phyloP scores from a whole-genome alignment of 768 basidiomycete genomes.

The Amanita polypyramis region DNA sequence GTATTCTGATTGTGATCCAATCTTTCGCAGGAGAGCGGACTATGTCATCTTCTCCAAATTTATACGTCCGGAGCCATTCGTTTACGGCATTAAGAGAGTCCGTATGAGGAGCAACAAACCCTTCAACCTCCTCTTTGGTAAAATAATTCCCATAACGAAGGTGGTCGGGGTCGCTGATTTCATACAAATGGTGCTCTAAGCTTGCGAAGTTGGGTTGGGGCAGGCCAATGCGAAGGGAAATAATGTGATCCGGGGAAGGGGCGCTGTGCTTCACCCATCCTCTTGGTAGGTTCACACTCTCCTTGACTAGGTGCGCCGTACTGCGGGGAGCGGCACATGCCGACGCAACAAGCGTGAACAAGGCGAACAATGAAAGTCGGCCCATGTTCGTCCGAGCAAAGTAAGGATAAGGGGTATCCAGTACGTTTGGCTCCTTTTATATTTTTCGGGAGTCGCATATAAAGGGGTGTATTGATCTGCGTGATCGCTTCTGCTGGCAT shows the following conservation, averaged over 20 bases:
- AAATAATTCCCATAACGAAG: conserved; percentile 44
- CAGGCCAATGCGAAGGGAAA: conserved; percentile 49
- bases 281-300: conserved; percentile 25
- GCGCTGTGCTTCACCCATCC: conserved; percentile 35
- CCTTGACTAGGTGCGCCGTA: conserved; percentile 30
- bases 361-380: neutral
- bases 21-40: conserved; percentile 54
- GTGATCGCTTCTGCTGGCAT: neutral
- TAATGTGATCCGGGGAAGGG: conserved; percentile 33
- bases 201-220: conserved; percentile 38
- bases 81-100: conserved; percentile 43
- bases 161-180: conserved; percentile 50
- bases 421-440: neutral
- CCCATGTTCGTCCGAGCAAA: neutral
- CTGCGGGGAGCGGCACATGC: conserved; percentile 11
- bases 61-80: conserved; percentile 51
- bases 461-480: no score
- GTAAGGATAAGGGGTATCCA: neutral
- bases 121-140: conserved; percentile 57
- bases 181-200: conserved; percentile 42
- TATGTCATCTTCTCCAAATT: conserved; percentile 35
- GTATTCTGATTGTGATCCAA: conserved; percentile 53
- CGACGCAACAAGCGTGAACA: conserved; percentile 15
- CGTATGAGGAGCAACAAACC: conserved; percentile 44
- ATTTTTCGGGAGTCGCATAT: neutral